Evolutionary conservation across 225 moss, liverwort and hornwort species (phyloP), one percentile per base, ranked within the genome.

Genomic region (Polytrichum commune): DNA sequence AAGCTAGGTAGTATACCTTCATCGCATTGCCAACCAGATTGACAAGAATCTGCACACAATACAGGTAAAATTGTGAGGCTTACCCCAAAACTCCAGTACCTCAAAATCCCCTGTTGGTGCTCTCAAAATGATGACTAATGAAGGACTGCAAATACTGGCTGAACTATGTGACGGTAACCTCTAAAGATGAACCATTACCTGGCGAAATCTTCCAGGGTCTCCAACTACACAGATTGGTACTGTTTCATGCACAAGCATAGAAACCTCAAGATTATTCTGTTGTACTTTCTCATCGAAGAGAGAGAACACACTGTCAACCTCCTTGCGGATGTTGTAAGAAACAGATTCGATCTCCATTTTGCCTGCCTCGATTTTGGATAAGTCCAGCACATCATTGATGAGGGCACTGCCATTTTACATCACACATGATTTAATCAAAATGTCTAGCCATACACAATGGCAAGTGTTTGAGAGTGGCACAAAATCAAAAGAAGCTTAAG

Each of bases 351-450:
- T 82, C 68, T 91, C 93, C 96, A 96, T 96, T 82, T 82, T 91
- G 3, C 96, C 96, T 1, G 96, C 91, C 79, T 93, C 93, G 33
- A 96, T 96, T 77, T 96, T 96, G 18, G 96, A 93, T 72, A 96
- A 82, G 75, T 96, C 96, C 29, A 96, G 89, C 8, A 96, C 96
- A 74, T 96, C 96, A 70, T 96, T 96, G 75, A 96, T 96, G 38
- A 96, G 87, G 73, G 80, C 85, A 29, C 95, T 92, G 74, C 72
- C 2, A 35, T 23, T 28, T 26, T 64, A 5, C 60, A 71, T 28
- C 66, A 60, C 69, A 60, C 67, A 32, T n/a, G 18, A 28, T 54
- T 68, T 9, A 73, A 71, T 69, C 55, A 66, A 66, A 66, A 29
- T 20, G 29, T 22, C 27, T 66, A 55, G 64, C 18, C 5, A 54